Base-by-base conservation (phyloP, 2,329 filamentous ascomycete genomes). In the Xylaria arbuscula region DNA sequence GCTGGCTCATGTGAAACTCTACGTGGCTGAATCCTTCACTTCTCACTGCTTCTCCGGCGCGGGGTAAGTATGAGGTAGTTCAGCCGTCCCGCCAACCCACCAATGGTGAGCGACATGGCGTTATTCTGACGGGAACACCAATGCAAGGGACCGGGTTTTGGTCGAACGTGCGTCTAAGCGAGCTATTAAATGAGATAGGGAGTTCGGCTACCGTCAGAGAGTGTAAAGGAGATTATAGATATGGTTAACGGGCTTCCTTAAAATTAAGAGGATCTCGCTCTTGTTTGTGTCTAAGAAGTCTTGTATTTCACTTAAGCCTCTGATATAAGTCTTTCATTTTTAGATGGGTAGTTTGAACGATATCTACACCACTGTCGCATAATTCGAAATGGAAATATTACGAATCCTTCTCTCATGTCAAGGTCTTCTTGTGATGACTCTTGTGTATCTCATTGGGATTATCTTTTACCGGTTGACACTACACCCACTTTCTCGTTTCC, bases 401-500 rank as follows among this genome's bases (percentile, higher is more conserved):
- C 10, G 1, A 9, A 2, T 19, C 8, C 22, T 45, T 6, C 48
- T 17, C 17, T 51, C 24, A 11, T 62, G 59, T 48, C 36, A 62
- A 28, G 36, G 36, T 9, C 4, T 40, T 54, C 45, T 9, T 22
- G 36, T n/a, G 4, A 19, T 62, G 17, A 45, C 22, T 2, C 11
- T 55, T 13, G 17, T 48, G 24, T 62, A 62, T 24, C 48, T 62
- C 17, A 36, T n/a, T 50, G 59, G 59, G 11, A 47, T 22, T 40
- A 8, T 38, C 48, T 47, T 72, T 1, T 70, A 70, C 32, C 69
- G 67, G 17, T 40, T 72, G 11, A 67, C 38, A 63, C 55, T 71
- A 0, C 68, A 71, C 9, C 70, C 72, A 5, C 62, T 72, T 4
- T 59, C 68, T 15, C 63, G 59, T 6, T 66, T 72, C 17, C 70